phyloP scores from a whole-genome alignment of 2,329 filamentous ascomycete species.

The Zasmidium angulare region DNA sequence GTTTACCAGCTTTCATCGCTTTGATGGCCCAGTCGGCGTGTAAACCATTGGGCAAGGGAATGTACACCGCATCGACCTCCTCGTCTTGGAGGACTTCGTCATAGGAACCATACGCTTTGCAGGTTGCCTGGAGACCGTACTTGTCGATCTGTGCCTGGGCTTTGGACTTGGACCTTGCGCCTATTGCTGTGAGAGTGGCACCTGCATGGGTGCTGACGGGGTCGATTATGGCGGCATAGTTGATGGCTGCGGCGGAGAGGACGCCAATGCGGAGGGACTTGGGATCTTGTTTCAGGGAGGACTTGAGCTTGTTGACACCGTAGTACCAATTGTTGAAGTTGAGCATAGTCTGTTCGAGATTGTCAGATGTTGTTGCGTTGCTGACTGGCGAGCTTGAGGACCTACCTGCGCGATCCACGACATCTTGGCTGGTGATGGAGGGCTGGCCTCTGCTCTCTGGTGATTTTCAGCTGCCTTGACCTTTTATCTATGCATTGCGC shows the following conservation, averaged over 20 bases:
- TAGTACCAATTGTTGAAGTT: conserved; percentile 2
- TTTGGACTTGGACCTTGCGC: conserved; percentile 8
- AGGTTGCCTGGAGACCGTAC: conserved; percentile 4
- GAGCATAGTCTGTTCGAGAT: background rate
- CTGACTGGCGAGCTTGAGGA: background rate
- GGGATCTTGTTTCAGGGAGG: background rate
- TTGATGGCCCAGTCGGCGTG: conserved; percentile 50
- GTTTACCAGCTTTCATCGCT: conserved; percentile 50
- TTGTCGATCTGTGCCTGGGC: conserved; percentile 15
- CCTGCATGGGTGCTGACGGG: conserved; percentile 15
- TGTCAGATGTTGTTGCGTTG: background rate
- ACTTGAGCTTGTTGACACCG: background rate
- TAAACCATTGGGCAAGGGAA: conserved; percentile 44
- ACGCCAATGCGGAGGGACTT: conserved; percentile 8
- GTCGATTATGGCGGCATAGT: conserved; percentile 14
- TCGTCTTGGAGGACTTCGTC: conserved; percentile 42
- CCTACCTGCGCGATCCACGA: background rate
- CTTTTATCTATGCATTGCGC: no score
- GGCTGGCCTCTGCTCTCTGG: no score
- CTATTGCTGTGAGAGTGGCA: conserved; percentile 7
- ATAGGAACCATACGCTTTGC: conserved; percentile 23
- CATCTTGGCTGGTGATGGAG: background rate
- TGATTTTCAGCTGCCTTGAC: no score
- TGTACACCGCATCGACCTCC: conserved; percentile 51
- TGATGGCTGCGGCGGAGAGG: conserved; percentile 17